Base-by-base conservation (phyloP, 805 yeast genomes). In the Lipomyces chichibuensis region DNA sequence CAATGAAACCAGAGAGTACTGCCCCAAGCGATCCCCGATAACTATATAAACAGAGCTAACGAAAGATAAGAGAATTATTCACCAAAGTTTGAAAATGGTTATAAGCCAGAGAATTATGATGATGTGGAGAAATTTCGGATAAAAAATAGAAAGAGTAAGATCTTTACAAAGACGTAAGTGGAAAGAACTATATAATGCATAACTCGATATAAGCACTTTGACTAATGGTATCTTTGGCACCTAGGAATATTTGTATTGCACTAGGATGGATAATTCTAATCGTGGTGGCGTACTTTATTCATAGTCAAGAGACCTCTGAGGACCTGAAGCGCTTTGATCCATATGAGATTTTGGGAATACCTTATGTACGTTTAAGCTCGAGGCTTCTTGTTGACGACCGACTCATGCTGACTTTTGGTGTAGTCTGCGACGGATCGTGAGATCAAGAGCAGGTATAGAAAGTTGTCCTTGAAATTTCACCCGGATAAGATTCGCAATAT, bases 401-500 rank as follows among this genome's bases (percentile, higher is more conserved):
- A n/a, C 11, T 43, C 49, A n/a, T 43, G 13, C 49, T 43, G 49
- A 43, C 23, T 7, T 43, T 23, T 43, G 49, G 23, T 17, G 0
- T 55, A 69, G 72, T 81, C 88, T 46, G 87, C 98, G 9, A 75
- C 85, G 11, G 97, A 90, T 60, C 87, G 85, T 74, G 92, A 89
- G 64, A 85, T 95, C 78, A 92, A 90, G 77, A 82, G 90, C 59
- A 88, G 88, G 32, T 95, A 91, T 80, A 87, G 97, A 79, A 91
- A 91, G 79, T 83, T 95, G 62, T 91, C 98, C 2, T 80, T 94
- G 73, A 89, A 88, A 75, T 90, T 84, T 79, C 99, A 95, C 77
- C 99, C 99, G 2, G 99, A 95, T 80, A 95, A 95, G 79, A 81
- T 93, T 67, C 84, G 88, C 52, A 85, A 87, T 69, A 77, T 77